A percentile compares a stretch with the other conserved stretches of the same genome.
phyloP scores from a whole-genome alignment of 345 rosid species.

The Linum lewisii region DNA sequence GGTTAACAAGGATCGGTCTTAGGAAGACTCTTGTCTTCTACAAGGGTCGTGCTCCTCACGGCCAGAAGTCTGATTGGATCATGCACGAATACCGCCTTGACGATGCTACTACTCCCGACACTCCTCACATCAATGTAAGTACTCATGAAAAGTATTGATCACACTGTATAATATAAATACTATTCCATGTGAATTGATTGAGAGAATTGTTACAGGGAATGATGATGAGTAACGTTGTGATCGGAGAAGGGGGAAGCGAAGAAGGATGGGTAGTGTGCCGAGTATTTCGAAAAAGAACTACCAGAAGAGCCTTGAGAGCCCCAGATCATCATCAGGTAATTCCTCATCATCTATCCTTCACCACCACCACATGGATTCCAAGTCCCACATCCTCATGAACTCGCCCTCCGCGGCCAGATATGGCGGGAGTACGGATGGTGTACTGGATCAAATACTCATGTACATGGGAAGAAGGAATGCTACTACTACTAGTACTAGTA shows the following conservation, averaged over 20 bases:
- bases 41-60: slow-evolving; percentile 92
- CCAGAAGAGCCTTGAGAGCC: slow-evolving; percentile 72
- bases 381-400: slow-evolving; percentile 21
- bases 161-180: too few species aligned
- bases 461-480: slow-evolving; percentile 53
- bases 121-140: slow-evolving; percentile 31
- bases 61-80: slow-evolving; percentile 96
- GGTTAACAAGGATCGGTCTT: slow-evolving; percentile 62
- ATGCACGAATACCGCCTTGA: slow-evolving; percentile 97
- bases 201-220: neutral
- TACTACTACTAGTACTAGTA: slow-evolving; percentile 9
- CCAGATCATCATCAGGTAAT: slow-evolving; percentile 40
- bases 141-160: neutral
- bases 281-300: slow-evolving; percentile 83
- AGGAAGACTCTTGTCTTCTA: slow-evolving; percentile 93
- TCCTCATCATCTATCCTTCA: slow-evolving; percentile 12
- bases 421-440: slow-evolving; percentile 9
- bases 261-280: slow-evolving; percentile 99
- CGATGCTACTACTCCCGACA: slow-evolving; percentile 29
- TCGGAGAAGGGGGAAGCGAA: slow-evolving; percentile 43
- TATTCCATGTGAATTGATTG: too few species aligned
- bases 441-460: slow-evolving; percentile 55
- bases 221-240: slow-evolving; percentile 1
- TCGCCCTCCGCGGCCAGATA: neutral
- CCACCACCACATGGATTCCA: slow-evolving; percentile 25